phyloP scores from a whole-genome alignment of 805 yeast species.

The Metschnikowia amazonensis region DNA sequence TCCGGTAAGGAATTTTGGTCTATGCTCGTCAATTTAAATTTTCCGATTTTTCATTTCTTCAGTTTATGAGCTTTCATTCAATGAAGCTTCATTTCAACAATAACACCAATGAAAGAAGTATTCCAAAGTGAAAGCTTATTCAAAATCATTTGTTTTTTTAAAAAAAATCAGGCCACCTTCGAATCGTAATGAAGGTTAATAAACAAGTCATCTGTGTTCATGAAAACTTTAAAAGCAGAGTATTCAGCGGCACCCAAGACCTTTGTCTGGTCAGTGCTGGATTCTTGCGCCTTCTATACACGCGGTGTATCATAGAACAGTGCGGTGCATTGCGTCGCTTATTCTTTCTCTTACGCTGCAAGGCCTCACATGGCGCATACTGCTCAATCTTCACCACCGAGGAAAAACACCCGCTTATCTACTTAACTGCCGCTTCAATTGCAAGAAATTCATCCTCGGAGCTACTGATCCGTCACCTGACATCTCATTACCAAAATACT shows the following conservation, averaged over 20 bases:
- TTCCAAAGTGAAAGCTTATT: neutral
- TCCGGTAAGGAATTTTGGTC: neutral
- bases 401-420: neutral
- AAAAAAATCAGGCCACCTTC: neutral
- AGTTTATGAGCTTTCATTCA: neutral
- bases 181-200: neutral
- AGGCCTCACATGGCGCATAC: neutral
- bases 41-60: neutral
- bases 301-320: neutral
- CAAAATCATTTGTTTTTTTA: neutral
- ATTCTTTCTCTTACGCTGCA: constrained; percentile 3
- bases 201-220: neutral
- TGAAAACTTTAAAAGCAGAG: neutral
- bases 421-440: neutral
- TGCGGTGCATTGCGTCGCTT: constrained; percentile 4
- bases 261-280: neutral
- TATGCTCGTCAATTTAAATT: neutral
- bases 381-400: neutral
- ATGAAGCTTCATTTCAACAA: neutral
- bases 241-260: neutral
- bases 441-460: neutral
- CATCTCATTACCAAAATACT: neutral
- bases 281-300: neutral
- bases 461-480: neutral
- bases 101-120: neutral